These are phyloP conservation scores for Hamigera avellanea DNA, from an alignment of 495 filamentous ascomycete species.

Conservation along the genomic window DNA sequence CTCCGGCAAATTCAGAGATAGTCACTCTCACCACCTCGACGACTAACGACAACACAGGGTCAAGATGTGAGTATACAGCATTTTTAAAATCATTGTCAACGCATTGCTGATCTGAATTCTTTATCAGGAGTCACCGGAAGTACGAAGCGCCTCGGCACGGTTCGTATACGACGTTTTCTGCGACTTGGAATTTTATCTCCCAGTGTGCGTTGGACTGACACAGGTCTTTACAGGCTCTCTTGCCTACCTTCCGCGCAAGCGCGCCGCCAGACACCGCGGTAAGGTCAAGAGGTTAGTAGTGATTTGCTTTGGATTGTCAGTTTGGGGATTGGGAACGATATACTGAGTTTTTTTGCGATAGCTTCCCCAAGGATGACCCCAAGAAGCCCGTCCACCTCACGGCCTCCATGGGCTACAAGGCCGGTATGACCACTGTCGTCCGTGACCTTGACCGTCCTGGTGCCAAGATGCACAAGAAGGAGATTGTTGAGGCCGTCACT, in stretches of 20 bases:
- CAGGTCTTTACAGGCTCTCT: constrained; percentile 48
- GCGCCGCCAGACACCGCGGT: constrained; percentile 88
- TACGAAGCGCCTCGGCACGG: constrained; percentile 95
- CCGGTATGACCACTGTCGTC: constrained; percentile 99
- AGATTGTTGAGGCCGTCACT: constrained; percentile 97
- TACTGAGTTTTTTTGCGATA: constrained; percentile 34
- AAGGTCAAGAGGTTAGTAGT: constrained; percentile 89
- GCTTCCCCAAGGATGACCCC: constrained; percentile 99
- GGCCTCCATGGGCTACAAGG: constrained; percentile 99
- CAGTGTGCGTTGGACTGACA: constrained; percentile 27
- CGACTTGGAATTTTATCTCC: constrained; percentile 9
- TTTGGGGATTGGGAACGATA: constrained; percentile 13
- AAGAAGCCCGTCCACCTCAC: constrained; percentile 99
- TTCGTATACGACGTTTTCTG: constrained; percentile 27
- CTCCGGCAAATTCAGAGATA: constrained; percentile 28
- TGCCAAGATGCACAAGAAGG: constrained; percentile 99
- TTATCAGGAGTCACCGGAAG: constrained; percentile 57
- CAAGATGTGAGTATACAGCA: constrained; percentile 39
- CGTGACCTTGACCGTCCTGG: constrained; percentile 98
- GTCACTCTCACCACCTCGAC: constrained; percentile 36
- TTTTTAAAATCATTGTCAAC: too few species aligned
- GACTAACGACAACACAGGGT: constrained; percentile 45
- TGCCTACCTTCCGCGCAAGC: constrained; percentile 95
- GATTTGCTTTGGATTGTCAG: not conserved
- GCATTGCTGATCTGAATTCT: constrained; percentile 21